Percentiles rank a stretch among this genome's conserved stretches.
phyloP scores from a whole-genome alignment of 805 yeast genomes.

The Kazachstania kunashirensis region DNA sequence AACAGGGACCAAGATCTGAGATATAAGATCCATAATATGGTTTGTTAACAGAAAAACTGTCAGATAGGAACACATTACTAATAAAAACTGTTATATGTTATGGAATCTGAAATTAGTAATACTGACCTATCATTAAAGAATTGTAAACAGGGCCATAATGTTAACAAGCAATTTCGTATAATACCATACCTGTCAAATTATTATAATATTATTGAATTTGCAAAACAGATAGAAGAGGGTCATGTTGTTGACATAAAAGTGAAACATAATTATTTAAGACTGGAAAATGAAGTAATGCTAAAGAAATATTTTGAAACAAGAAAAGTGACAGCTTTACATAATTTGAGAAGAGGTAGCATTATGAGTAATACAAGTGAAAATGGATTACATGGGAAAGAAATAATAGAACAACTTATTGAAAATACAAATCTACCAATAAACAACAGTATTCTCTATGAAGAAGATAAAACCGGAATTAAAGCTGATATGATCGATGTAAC shows the following conservation, averaged over 20 bases:
- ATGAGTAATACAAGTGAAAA: slow-evolving; percentile 3
- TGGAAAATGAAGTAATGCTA: slow-evolving; percentile 11
- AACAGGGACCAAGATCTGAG: no score
- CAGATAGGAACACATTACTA: no score
- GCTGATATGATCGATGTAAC: slow-evolving; percentile 4
- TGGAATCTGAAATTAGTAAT: no score
- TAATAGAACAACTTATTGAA: neutral
- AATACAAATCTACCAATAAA: slow-evolving; percentile 3
- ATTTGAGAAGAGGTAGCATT: slow-evolving; percentile 10
- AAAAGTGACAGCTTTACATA: slow-evolving; percentile 5
- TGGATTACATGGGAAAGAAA: neutral
- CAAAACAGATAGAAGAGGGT: neutral
- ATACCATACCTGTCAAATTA: slow-evolving; percentile 13
- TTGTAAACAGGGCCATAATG: no score
- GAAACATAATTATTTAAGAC: neutral
- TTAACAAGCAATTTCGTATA: no score
- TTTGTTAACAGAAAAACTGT: no score
- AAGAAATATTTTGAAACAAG: slow-evolving; percentile 12
- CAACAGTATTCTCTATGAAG: neutral
- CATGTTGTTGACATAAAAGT: neutral
- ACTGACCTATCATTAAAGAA: no score
- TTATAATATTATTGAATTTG: slow-evolving; percentile 6
- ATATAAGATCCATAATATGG: no score
- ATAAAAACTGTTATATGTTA: no score
- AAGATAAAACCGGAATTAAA: neutral